These are phyloP conservation scores for Saccharomycopsis malanga DNA, from an alignment of 805 yeast species.

Conservation along the genomic window DNA sequence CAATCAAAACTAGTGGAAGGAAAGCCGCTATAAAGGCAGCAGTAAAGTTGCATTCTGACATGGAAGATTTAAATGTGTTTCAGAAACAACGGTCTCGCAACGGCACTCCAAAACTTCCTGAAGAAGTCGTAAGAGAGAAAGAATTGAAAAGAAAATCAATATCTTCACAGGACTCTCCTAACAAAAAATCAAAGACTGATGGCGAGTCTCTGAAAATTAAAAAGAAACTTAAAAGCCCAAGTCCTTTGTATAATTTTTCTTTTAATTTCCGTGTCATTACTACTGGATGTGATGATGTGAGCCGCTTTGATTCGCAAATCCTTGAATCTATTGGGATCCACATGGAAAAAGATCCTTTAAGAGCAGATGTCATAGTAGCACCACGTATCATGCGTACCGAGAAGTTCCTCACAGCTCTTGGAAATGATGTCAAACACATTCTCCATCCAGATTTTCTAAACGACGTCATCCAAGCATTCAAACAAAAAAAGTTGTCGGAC, in stretches of 20 bases:
- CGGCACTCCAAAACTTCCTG: constrained; percentile 35
- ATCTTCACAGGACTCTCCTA: neutral
- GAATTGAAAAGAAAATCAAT: constrained; percentile 4
- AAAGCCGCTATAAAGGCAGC: constrained; percentile 66
- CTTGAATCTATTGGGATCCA: constrained; percentile 52
- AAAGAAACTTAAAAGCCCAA: neutral
- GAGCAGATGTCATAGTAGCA: constrained; percentile 55
- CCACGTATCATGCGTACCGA: constrained; percentile 82
- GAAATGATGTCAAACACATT: constrained; percentile 45
- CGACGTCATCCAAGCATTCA: constrained; percentile 32
- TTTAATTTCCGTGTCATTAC: constrained; percentile 43
- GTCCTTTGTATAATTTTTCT: constrained; percentile 1
- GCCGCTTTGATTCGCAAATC: constrained; percentile 36
- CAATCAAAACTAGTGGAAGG: constrained; percentile 30
- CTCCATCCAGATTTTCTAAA: constrained; percentile 49
- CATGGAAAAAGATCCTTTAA: constrained; percentile 36
- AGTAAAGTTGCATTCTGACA: constrained; percentile 55
- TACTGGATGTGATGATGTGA: constrained; percentile 59
- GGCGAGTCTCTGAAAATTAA: too few relatives aligned
- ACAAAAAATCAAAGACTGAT: neutral
- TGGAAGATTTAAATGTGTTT: constrained; percentile 59
- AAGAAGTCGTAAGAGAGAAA: constrained; percentile 30
- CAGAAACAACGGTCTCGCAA: constrained; percentile 44
- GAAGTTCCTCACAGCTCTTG: constrained; percentile 69
- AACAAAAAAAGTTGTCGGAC: constrained; percentile 9